phyloP scores from a whole-genome alignment of 495 filamentous ascomycete genomes.

The Saxispiralis lemnorum region DNA sequence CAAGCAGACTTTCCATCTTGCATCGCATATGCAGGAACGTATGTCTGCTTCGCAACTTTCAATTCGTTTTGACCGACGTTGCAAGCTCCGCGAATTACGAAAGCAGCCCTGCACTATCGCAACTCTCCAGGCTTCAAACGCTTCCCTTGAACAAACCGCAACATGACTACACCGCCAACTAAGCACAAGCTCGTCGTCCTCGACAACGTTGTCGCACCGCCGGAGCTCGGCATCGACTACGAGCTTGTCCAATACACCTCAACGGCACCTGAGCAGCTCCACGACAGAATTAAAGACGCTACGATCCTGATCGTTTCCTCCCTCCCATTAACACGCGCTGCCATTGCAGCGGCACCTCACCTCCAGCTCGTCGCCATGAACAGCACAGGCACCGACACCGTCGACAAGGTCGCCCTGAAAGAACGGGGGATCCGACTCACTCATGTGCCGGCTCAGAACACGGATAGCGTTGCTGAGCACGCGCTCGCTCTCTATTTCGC shows the following conservation, averaged over 20 bases:
- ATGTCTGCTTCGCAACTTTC: no score
- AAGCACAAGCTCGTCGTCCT: constrained; percentile 7
- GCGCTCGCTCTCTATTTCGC: constrained; percentile 37
- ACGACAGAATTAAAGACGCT: constrained; percentile 28
- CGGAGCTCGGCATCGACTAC: constrained; percentile 4
- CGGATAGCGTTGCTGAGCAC: constrained; percentile 37
- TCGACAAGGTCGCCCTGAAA: constrained; percentile 30
- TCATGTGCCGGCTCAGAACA: constrained; percentile 33
- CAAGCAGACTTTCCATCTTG: no score
- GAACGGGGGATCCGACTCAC: constrained; percentile 29
- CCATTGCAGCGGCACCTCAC: constrained; percentile 1
- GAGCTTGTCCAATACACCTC: neutral
- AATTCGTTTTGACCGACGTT: no score
- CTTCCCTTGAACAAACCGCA: no score
- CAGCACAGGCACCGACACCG: constrained; percentile 35
- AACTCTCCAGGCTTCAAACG: no score
- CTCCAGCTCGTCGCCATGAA: constrained; percentile 33
- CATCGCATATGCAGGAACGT: no score
- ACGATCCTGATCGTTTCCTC: constrained; percentile 32
- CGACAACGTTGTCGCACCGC: constrained; percentile 6
- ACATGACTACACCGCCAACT: neutral
- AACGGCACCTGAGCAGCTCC: constrained; percentile 16
- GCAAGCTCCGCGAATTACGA: no score
- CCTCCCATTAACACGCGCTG: constrained; percentile 23
- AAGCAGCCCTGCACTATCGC: no score